Percentiles rank a stretch among this genome's conserved stretches.
Evolutionary conservation across 2,329 filamentous ascomycete species (phyloP).

Genomic region (Neopestalotiopsis clavispora): DNA sequence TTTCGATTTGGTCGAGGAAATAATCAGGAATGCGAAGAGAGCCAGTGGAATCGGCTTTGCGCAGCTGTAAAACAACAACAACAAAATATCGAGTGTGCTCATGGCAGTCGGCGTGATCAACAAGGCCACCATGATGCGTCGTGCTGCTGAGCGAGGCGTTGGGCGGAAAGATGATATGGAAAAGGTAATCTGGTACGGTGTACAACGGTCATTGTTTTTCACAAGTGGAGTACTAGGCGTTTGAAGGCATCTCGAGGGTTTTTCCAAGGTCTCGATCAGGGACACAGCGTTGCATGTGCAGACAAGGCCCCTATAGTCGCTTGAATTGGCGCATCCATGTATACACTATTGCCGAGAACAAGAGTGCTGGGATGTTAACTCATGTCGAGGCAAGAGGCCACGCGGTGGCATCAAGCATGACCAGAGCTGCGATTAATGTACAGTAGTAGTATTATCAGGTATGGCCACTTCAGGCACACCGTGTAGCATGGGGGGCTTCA

Average conservation of each 20-base stretch:
- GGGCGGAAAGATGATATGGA: neutral
- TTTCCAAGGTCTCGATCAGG: neutral
- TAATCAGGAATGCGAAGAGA: constrained; percentile 36
- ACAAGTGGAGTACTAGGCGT: neutral
- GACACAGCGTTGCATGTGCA: too few relatives aligned
- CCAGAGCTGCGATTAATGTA: too few relatives aligned
- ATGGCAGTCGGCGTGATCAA: neutral
- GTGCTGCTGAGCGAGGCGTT: constrained; percentile 6
- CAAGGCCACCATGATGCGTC: neutral
- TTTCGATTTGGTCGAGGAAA: constrained; percentile 38
- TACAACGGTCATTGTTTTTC: neutral
- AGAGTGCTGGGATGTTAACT: too few relatives aligned
- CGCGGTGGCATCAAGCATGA: too few relatives aligned
- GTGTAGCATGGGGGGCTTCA: neutral
- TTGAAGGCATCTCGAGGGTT: neutral
- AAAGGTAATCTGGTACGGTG: neutral
- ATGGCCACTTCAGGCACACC: neutral
- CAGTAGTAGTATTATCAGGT: too few relatives aligned
- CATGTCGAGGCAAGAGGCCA: too few relatives aligned
- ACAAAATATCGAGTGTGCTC: neutral
- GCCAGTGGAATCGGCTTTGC: constrained; percentile 30
- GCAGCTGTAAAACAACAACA: neutral
- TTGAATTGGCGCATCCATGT: too few relatives aligned
- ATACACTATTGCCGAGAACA: too few relatives aligned
- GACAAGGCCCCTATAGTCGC: too few relatives aligned